Percentiles rank a stretch among this genome's conserved stretches.
phyloP scores from a whole-genome alignment of 2,329 filamentous ascomycete genomes.

The Colletotrichum sp. region DNA sequence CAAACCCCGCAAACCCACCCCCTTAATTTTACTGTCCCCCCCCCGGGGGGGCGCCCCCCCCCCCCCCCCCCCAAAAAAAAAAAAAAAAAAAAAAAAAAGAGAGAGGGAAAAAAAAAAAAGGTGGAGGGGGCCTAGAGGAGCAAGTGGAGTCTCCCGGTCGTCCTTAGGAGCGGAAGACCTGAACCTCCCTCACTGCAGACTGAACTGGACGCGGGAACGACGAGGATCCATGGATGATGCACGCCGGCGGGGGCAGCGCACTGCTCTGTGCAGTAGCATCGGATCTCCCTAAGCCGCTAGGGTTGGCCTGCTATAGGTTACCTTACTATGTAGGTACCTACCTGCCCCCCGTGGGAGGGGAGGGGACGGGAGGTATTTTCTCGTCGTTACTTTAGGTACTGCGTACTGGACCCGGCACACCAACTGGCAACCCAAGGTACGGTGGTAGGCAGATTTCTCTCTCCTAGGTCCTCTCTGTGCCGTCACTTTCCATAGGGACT shows the following conservation, averaged over 20 bases:
- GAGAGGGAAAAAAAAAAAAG: background rate
- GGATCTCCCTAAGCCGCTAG: constrained; percentile 9
- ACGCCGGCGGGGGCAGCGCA: constrained; percentile 9
- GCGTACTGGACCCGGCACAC: too few species aligned
- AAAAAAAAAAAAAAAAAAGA: background rate
- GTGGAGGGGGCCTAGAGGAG: background rate
- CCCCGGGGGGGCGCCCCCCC: too few species aligned
- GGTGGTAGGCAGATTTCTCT: background rate
- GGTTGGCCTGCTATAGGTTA: background rate
- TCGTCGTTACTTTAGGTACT: background rate
- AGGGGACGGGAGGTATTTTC: background rate
- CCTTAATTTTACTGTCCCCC: too few species aligned
- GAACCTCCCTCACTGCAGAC: background rate
- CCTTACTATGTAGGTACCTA: background rate
- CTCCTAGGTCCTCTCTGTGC: background rate
- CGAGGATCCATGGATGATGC: constrained; percentile 6
- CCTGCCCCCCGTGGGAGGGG: background rate
- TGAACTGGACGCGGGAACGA: background rate
- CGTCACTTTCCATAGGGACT: background rate
- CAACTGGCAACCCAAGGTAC: too few species aligned
- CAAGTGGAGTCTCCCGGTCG: background rate
- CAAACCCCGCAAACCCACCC: too few species aligned
- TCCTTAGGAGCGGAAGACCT: background rate
- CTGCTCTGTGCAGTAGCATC: constrained; percentile 8
- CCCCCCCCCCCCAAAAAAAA: too few species aligned